Percentiles rank a stretch among this genome's conserved stretches.
Conservation (phyloP, 805 yeast genomes). For the Peterozyma toletana region DNA sequence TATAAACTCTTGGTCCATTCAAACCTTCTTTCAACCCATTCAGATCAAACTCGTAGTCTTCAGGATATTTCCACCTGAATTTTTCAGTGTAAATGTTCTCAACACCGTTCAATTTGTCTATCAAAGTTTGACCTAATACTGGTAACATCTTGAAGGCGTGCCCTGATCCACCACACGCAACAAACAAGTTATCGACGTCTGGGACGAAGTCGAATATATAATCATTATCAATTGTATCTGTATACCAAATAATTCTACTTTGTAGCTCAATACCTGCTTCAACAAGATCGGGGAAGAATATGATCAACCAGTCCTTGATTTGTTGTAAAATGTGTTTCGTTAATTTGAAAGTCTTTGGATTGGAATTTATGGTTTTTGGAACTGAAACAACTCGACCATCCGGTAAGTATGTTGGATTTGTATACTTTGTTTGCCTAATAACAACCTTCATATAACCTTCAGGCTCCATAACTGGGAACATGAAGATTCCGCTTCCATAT, state of each 20-base stretch:
- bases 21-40: constrained; percentile 20
- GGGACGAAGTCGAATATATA: constrained; percentile 25
- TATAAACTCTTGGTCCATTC: constrained; percentile 7
- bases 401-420: constrained; percentile 19
- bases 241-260: constrained; percentile 22
- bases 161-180: constrained; percentile 27
- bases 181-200: constrained; percentile 19
- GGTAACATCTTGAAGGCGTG: constrained; percentile 29
- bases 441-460: constrained; percentile 29
- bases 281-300: constrained; percentile 21
- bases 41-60: constrained; percentile 16
- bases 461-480: constrained; percentile 26
- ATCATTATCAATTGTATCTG: constrained; percentile 25
- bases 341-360: constrained; percentile 15
- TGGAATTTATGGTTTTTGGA: constrained; percentile 20
- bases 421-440: constrained; percentile 27
- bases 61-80: constrained; percentile 26
- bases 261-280: constrained; percentile 11
- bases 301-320: constrained; percentile 17
- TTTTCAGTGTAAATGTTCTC: constrained; percentile 21
- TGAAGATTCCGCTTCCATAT: constrained; percentile 22
- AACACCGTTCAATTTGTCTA: constrained; percentile 23
- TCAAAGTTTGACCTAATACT: constrained; percentile 22
- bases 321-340: constrained; percentile 20
- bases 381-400: constrained; percentile 18